Evolutionary conservation across 352 stramenopile species (phyloP).

Genomic region (Phytopythium cucurbitacearum): DNA sequence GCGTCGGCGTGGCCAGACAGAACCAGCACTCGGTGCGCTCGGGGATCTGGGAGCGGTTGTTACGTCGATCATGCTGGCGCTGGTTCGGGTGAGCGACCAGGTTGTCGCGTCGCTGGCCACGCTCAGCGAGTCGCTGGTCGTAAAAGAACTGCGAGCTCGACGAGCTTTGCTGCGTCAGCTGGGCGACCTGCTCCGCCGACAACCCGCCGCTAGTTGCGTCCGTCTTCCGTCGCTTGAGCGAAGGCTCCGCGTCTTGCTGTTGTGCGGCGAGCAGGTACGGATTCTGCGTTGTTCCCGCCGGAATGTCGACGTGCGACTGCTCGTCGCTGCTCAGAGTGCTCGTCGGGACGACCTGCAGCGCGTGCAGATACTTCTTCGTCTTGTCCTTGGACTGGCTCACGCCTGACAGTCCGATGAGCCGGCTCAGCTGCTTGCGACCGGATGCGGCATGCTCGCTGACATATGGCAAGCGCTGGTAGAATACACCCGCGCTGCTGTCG

Average conservation of each 20-base stretch:
- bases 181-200: constrained; percentile 59
- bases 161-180: constrained; percentile 47
- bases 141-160: constrained; percentile 67
- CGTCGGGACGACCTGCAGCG: constrained; percentile 52
- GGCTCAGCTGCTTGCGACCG: constrained; percentile 56
- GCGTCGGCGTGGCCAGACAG: constrained; percentile 67
- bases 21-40: constrained; percentile 85
- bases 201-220: constrained; percentile 24
- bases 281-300: constrained; percentile 66
- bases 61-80: constrained; percentile 11
- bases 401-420: constrained; percentile 64
- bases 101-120: constrained; percentile 43
- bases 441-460: constrained; percentile 46
- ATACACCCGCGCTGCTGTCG: constrained; percentile 33
- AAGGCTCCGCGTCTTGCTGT: constrained; percentile 13
- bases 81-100: constrained; percentile 23
- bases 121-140: constrained; percentile 54
- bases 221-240: constrained; percentile 38
- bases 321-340: constrained; percentile 21
- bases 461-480: constrained; percentile 80
- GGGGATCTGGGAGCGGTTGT: constrained; percentile 26
- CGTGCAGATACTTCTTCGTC: constrained; percentile 76
- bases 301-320: constrained; percentile 46
- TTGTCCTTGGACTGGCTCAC: constrained; percentile 64
- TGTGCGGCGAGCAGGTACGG: constrained; percentile 40